Percentiles rank a stretch among this genome's conserved stretches.
phyloP scores from a whole-genome alignment of 2,329 filamentous ascomycete genomes.

The Hypoxylon sp. region DNA sequence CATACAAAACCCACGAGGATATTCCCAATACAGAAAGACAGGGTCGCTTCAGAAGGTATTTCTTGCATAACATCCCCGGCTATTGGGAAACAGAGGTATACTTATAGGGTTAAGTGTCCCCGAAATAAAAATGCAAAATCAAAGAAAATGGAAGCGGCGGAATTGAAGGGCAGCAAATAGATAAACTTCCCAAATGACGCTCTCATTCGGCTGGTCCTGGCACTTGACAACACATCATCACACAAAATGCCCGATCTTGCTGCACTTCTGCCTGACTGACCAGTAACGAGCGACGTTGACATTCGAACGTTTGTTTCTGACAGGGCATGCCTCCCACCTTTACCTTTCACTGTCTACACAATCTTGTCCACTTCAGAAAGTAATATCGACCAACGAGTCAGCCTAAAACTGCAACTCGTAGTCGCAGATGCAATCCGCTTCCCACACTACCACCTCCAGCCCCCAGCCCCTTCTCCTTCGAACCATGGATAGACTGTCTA shows the following conservation, averaged over 20 bases:
- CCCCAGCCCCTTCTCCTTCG: conserved; percentile 40
- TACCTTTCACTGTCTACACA: conserved; percentile 21
- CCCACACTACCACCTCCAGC: conserved; percentile 29
- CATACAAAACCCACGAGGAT: conserved; percentile 26
- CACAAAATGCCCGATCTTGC: conserved; percentile 60
- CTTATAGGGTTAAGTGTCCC: conserved; percentile 32
- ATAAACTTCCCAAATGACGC: conserved; percentile 38
- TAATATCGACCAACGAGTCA: conserved; percentile 46
- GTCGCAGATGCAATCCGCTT: conserved; percentile 43
- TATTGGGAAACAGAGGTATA: conserved; percentile 23
- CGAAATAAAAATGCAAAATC: conserved; percentile 16
- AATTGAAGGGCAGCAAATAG: conserved; percentile 20
- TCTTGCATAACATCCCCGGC: conserved; percentile 41
- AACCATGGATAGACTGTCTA: conserved; percentile 29
- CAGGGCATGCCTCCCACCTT: conserved; percentile 41
- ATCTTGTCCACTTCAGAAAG: conserved; percentile 17
- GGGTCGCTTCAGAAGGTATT: conserved; percentile 38
- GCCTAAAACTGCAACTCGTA: conserved; percentile 44
- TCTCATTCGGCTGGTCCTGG: conserved; percentile 45
- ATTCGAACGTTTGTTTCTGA: conserved; percentile 50
- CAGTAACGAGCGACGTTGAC: conserved; percentile 49
- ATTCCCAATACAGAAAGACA: conserved; percentile 39
- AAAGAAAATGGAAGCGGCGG: conserved; percentile 15
- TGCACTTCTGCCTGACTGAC: conserved; percentile 65
- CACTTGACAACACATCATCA: conserved; percentile 68